These are phyloP conservation scores for Botryotinia convoluta DNA, from an alignment of 2,329 filamentous ascomycete genomes.

Conservation along the genomic window DNA sequence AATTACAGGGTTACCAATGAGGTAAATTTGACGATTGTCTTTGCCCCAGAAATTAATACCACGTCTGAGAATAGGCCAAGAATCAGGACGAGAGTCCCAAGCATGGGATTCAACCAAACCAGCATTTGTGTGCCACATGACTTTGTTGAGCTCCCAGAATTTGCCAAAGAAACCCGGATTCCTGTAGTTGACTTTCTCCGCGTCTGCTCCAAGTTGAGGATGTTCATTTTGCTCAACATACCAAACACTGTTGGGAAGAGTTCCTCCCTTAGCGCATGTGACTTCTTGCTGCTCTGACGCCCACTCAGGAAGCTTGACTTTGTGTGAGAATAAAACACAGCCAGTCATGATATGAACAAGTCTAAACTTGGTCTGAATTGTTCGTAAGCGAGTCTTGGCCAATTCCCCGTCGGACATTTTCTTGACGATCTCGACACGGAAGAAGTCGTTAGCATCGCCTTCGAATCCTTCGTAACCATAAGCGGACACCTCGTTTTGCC, in stretches of 20 bases:
- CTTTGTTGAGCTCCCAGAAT: conserved; percentile 94
- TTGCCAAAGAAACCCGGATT: conserved; percentile 95
- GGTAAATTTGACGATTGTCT: conserved; percentile 90
- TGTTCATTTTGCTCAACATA: conserved; percentile 92
- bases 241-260: conserved; percentile 94
- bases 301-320: conserved; percentile 98
- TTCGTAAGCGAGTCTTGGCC: conserved; percentile 82
- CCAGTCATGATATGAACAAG: conserved; percentile 96
- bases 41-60: conserved; percentile 99
- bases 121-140: conserved; percentile 99
- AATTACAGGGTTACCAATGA: conserved; percentile 89
- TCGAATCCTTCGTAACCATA: conserved; percentile 97
- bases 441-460: conserved; percentile 93
- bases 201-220: conserved; percentile 66
- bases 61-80: conserved; percentile 87
- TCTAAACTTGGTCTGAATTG: conserved; percentile 95
- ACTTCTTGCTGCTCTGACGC: conserved; percentile 98
- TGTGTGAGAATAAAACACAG: conserved; percentile 95
- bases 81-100: conserved; percentile 92
- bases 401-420: conserved; percentile 74
- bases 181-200: conserved; percentile 94
- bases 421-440: conserved; percentile 93
- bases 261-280: conserved; percentile 90
- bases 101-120: conserved; percentile 94
- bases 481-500: conserved; percentile 94